Base-by-base conservation (phyloP, 164 flowering plant genomes). In the Buxus sempervirens region DNA sequence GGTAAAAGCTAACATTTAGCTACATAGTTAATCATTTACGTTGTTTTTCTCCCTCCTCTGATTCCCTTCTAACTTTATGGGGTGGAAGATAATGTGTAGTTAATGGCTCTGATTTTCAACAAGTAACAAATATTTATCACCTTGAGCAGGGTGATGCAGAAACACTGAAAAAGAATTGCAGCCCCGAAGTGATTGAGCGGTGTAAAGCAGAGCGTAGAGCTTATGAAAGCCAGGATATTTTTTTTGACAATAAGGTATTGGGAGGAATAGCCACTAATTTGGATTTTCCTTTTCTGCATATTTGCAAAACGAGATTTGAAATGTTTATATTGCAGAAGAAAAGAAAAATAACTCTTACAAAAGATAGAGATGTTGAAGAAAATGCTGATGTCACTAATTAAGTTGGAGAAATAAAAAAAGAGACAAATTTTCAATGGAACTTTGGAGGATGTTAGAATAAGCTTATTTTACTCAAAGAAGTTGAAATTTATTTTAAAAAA, bases 191-290 rank as follows among this genome's bases (percentile, higher is more conserved):
- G 51, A 83, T 91, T 68, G 95, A 88, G 75, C 80, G 95, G 56
- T 91, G 96, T 76, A 80, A 78, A 76, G 95, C 93, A 57, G 97
- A 90, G 76, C 90, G 65, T 22, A 72, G 64, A 28, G 95, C 85
- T 63, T 88, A 66, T 77, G 84, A 80, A 74, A 83, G 82, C 77
- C 91, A 90, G 76, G 95, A 87, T 58, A 81, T 90, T 54, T 85
- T 88, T 81, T 89, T 87, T 45, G 95, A 90, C 71, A 85, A 93
- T 83, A 93, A 90, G 96, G 99, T 96, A 69, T 26, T n/a, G 66
- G 20, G 23, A 57, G 27, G 21, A 36, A 19, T 13, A 27, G n/a
- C 42, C 26, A 25, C 58, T 24, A 1, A 48, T 26, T 27, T 38
- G 15, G n/a, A 48, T 62, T 15, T 10, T 45, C 5, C 13, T 45